Base-by-base conservation (phyloP, 495 filamentous ascomycete species). In the Thozetella sp. region DNA sequence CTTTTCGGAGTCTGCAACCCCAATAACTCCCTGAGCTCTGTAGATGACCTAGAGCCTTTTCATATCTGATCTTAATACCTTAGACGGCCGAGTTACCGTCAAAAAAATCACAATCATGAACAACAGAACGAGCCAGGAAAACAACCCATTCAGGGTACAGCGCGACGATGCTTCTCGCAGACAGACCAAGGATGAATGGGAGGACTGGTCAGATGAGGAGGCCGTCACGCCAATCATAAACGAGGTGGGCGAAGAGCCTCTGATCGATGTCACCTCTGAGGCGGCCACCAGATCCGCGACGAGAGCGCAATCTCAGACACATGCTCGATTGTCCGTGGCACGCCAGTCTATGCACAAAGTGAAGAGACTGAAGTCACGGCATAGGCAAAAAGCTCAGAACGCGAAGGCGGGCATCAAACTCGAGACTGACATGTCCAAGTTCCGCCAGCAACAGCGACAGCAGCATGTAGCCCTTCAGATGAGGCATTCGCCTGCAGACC, bases 401-500 rank as follows among this genome's bases (percentile, higher is more conserved):
- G 79, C 76, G 20, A 77, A 75, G 64, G 84, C 83, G 12, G 88
- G 88, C 2, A 79, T 92, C 67, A 90, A 83, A 62, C 63, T 93
- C 3, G 80, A 90, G 10, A 92, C 90, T 11, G 79, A 82, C 59
- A 80, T 82, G 77, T 64, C 77, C 19, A 65, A 62, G 46, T 71
- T 80, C 37, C 72, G 66, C n/a, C 64, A 69, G 20, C 64, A 67
- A 46, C 60, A 64, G 20, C 56, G 64, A 26, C 57, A 59, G 26
- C 60, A 60, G 26, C 68, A 69, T 25, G 55, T 60, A 24, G 65
- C 66, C 52, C 61, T 66, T 19, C 70, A 59, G 43, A 57, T 65
- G 58, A 62, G 23, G 25, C 6, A 37, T 3, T 51, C 53, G 0
- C 58, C 54, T 0, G 63, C 59, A 3, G 62, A 59, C 25, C 58